Conservation (phyloP, 495 filamentous ascomycete genomes). For the Aspergillus asperescens region DNA sequence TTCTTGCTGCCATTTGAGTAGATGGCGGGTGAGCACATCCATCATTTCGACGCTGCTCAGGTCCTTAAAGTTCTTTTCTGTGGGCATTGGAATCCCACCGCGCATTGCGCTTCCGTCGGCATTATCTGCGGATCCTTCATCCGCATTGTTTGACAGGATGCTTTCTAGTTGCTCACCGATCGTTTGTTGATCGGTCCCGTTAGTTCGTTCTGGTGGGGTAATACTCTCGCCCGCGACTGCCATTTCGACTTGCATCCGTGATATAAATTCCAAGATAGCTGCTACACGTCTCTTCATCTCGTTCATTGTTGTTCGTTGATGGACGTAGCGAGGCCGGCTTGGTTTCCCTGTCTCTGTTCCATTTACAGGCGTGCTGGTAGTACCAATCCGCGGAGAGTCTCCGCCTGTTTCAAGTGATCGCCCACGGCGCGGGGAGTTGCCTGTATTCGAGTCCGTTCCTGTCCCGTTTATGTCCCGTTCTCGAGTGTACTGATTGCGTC, state of each 20-base stretch:
- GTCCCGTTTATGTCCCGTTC: slow-evolving; percentile 60
- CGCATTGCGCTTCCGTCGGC: slow-evolving; percentile 25
- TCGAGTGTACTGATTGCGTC: slow-evolving; percentile 82
- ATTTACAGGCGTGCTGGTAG: slow-evolving; percentile 35
- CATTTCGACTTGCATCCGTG: slow-evolving; percentile 84
- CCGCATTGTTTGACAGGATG: slow-evolving; percentile 24
- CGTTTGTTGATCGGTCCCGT: slow-evolving; percentile 30
- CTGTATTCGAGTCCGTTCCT: slow-evolving; percentile 39
- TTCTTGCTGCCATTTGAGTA: slow-evolving; percentile 73
- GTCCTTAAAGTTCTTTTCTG: slow-evolving; percentile 57
- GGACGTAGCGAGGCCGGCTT: slow-evolving; percentile 54
- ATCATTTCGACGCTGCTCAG: slow-evolving; percentile 74
- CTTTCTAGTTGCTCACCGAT: slow-evolving; percentile 36
- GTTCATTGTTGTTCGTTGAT: slow-evolving; percentile 68
- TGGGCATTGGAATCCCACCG: slow-evolving; percentile 14
- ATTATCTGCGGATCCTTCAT: slow-evolving; percentile 29
- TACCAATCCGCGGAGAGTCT: slow-evolving; percentile 37
- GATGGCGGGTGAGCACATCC: slow-evolving; percentile 67
- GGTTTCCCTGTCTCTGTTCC: slow-evolving; percentile 45
- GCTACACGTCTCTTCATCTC: slow-evolving; percentile 86
- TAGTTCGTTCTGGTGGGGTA: slow-evolving; percentile 35
- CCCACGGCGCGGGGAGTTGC: slow-evolving; percentile 58
- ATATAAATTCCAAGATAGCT: slow-evolving; percentile 83
- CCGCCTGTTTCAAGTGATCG: slow-evolving; percentile 57
- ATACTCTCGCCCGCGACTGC: slow-evolving; percentile 49